Conservation (phyloP, 1,139 yeast genomes). For the Zygosaccharomyces pseudobailii region DNA sequence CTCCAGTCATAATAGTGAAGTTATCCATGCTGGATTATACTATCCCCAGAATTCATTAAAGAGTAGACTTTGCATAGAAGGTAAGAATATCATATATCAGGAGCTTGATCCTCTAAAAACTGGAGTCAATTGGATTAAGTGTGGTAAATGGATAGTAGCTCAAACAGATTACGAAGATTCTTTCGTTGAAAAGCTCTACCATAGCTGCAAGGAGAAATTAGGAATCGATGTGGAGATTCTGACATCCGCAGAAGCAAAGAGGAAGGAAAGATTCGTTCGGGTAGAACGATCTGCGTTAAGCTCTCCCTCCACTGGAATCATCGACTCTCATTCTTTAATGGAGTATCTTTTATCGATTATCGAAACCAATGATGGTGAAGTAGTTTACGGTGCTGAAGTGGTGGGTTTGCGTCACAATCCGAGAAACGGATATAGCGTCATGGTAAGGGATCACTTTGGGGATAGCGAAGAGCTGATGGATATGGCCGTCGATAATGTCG, state of each 20-base stretch:
- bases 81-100: slow-evolving; percentile 62
- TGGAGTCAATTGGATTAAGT: slow-evolving; percentile 52
- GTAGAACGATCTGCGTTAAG: slow-evolving; percentile 60
- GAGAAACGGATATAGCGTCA: slow-evolving; percentile 30
- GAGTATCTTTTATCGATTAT: slow-evolving; percentile 52
- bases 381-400: slow-evolving; percentile 60
- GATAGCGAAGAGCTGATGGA: slow-evolving; percentile 38
- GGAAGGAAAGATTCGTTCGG: slow-evolving; percentile 58
- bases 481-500: slow-evolving; percentile 52
- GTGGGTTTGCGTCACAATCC: slow-evolving; percentile 37
- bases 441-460: slow-evolving; percentile 34
- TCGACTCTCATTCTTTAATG: slow-evolving; percentile 74
- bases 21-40: slow-evolving; percentile 86
- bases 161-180: slow-evolving; percentile 62
- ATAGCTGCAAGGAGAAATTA: slow-evolving; percentile 45
- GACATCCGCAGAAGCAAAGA: slow-evolving; percentile 40
- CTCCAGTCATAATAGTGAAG: slow-evolving; percentile 84
- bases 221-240: slow-evolving; percentile 60
- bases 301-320: slow-evolving; percentile 84
- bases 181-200: slow-evolving; percentile 49
- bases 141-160: slow-evolving; percentile 91
- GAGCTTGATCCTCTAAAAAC: slow-evolving; percentile 39
- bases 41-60: slow-evolving; percentile 67
- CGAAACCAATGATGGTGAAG: slow-evolving; percentile 50
- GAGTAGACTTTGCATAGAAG: slow-evolving; percentile 65